Evolutionary conservation across 2,329 filamentous ascomycete species (phyloP), one percentile per base, ranked within the genome.

Genomic region (Seiridium unicorne): DNA sequence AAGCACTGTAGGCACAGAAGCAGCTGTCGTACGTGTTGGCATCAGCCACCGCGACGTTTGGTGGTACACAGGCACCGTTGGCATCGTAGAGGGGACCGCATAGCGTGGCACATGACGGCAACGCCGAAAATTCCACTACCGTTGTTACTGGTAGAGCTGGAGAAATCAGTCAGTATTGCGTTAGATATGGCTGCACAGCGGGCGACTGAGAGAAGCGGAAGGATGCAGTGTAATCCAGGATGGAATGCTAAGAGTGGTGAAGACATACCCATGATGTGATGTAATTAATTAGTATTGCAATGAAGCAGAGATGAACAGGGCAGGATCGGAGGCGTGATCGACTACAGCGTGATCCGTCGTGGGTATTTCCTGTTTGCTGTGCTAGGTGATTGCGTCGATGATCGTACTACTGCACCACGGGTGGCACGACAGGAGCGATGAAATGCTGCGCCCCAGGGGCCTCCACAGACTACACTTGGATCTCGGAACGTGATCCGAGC

Each of bases 41-140:
- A 53, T 81, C 79, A 55, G 81, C 79, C 5, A 75, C 72, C 4
- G 82, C 73, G 3, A 74, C 79, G 32, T 76, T 80, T 3, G 83
- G 84, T 3, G 89, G 88, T 1, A 89, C 82, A 74, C 92, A 96
- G 62, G 80, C 85, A 51, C 83, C 83, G 69, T 93, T 90, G 60
- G 90, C 91, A 73, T 91, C 84, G 70, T 83, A 86, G 49, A 92
- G 84, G 35, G 78, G 72, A 48, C 82, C 80, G 69, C 89, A 92
- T 51, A 70, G 63, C 31, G 77, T 72, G 8, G 85, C 89, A 68
- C 89, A 92, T 34, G 81, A 70, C 4, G 89, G 89, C 54, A 92
- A 83, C 47, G 79, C 73, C 51, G 68, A 65, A 66, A 87, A 84
- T 54, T 85, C 85, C 47, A 86, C 77, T 63, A 89, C 78, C 5